Evolutionary conservation across 2,329 filamentous ascomycete species (phyloP).

Genomic region (Penicillium hordei): DNA sequence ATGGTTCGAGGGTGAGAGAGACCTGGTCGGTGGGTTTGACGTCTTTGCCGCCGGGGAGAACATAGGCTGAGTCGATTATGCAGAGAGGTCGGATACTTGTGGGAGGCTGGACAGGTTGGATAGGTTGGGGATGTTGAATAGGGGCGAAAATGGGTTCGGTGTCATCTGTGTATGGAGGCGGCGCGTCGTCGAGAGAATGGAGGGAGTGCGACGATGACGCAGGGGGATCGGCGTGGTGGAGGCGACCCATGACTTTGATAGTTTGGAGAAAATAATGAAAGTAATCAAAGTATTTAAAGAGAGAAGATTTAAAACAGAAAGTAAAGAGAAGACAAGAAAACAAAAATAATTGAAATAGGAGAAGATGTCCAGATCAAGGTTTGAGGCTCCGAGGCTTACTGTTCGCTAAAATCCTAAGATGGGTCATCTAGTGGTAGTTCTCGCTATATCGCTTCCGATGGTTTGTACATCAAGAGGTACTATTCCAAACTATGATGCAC

Average conservation of each 20-base stretch:
- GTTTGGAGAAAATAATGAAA: neutral
- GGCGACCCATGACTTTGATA: conserved; percentile 13
- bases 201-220: conserved; percentile 22
- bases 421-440: no score
- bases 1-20: conserved; percentile 13
- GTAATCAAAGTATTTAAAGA: neutral
- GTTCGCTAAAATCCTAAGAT: neutral
- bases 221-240: conserved; percentile 11
- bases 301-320: neutral
- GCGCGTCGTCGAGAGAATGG: conserved; percentile 18
- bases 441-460: no score
- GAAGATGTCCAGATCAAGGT: neutral
- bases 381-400: neutral
- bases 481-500: no score
- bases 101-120: conserved; percentile 1
- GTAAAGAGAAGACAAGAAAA: neutral
- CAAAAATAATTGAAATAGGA: neutral
- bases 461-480: no score
- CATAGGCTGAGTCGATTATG: conserved; percentile 22
- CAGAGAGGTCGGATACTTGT: conserved; percentile 10
- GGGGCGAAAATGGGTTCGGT: conserved; percentile 7
- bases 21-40: conserved; percentile 10
- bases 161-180: conserved; percentile 26
- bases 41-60: conserved; percentile 14
- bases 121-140: neutral